Evolutionary conservation across 805 yeast genomes (phyloP), one percentile per base, ranked within the genome.

Genomic region (Zygosaccharomyces pseudorouxii): DNA sequence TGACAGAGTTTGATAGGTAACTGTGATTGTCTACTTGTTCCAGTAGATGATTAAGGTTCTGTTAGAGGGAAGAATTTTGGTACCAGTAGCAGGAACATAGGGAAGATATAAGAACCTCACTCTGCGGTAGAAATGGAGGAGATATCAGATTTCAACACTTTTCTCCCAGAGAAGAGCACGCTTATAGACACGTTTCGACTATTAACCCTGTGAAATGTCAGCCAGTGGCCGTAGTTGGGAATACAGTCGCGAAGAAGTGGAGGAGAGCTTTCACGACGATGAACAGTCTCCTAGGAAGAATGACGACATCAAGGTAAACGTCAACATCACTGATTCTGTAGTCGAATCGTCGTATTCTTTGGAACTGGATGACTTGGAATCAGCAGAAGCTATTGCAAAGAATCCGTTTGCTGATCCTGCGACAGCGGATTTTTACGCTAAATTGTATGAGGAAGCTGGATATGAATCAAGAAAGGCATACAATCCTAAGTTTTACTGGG

Each of bases 401-500:
- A 55, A 55, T 35, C 62, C 62, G 5, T 59, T 59, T 38, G 48
- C 48, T 19, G 79, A 80, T 53, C 78, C 78, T 0, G 61, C 52
- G 1, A 69, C 73, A 2, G 79, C 76, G 1, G 71, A 72, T 30
- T 62, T 73, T 54, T 81, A 76, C 59, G 47, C 66, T 3, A 55
- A 64, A 1, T 38, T 79, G 10, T 81, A 80, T 55, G 80, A 79
- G 40, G 55, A 61, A 2, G 61, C 78, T 3, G 42, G 72, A 8
- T 82, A 82, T 57, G 86, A 82, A 57, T 73, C 82, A 49, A 67
- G 78, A 12, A 63, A 68, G 31, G 71, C 69, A 9, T 77, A 81
- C 56, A 86, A 84, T 59, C 83, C 86, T 0, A 68, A 70, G 0
- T 72, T 80, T 39, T 67, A 68, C 4, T 82, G 86, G 86, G 66